These are phyloP conservation scores for Calophaca sinica DNA, from an alignment of 306 rosid species.

Conservation along the genomic window DNA sequence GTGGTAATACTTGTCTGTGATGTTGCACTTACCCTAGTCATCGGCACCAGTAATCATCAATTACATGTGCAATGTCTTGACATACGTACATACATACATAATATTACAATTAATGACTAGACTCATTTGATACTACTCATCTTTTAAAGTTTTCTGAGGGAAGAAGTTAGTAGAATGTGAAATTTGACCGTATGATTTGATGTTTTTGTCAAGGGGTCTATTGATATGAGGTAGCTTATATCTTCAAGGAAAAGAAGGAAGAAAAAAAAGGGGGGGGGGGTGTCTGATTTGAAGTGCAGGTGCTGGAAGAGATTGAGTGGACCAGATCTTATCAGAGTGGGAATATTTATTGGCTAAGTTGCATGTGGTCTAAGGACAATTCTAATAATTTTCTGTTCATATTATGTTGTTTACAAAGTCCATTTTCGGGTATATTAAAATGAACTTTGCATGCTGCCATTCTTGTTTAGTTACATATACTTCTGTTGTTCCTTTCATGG, in stretches of 20 bases:
- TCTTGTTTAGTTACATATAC: slow-evolving; percentile 14
- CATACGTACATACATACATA: neutral
- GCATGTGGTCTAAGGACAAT: slow-evolving; percentile 2
- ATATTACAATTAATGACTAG: neutral
- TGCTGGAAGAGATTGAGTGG: slow-evolving; percentile 1
- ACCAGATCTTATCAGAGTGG: slow-evolving; percentile 12
- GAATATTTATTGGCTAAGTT: slow-evolving; percentile 29
- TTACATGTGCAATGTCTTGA: neutral
- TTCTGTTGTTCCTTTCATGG: slow-evolving; percentile 27
- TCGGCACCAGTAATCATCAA: neutral
- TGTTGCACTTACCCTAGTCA: neutral
- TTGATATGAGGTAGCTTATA: neutral
- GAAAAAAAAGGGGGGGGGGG: neutral
- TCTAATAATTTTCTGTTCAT: slow-evolving; percentile 9
- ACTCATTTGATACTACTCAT: neutral
- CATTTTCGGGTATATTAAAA: slow-evolving; percentile 15
- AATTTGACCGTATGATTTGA: neutral
- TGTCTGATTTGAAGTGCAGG: slow-evolving; percentile 3
- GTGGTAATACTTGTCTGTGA: neutral
- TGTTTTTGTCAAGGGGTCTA: neutral
- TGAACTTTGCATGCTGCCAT: neutral
- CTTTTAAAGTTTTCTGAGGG: slow-evolving; percentile 14
- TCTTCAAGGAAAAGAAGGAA: too few species aligned
- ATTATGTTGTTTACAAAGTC: neutral
- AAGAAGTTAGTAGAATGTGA: neutral